Conservation (phyloP, 2,329 filamentous ascomycete genomes). For the Dactylonectria macrodidyma region DNA sequence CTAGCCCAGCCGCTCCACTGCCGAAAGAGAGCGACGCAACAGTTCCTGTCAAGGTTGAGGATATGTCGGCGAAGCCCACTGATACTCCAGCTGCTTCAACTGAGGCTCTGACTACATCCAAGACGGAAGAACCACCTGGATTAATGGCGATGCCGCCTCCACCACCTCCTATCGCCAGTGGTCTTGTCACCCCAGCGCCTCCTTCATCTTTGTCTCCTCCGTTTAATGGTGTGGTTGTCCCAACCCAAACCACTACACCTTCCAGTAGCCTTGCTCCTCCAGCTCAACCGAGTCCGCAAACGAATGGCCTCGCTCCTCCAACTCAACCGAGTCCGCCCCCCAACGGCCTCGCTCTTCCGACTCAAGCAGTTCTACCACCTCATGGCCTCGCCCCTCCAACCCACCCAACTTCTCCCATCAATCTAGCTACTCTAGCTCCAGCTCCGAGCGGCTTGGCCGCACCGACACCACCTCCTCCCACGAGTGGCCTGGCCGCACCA, state of each 20-base stretch:
- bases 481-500: conserved; percentile 25
- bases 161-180: conserved; percentile 30
- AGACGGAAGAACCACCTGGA: conserved; percentile 31
- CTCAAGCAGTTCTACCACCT: conserved; percentile 12
- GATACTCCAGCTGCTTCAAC: conserved; percentile 9
- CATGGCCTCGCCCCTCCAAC: conserved; percentile 29
- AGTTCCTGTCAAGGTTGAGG: conserved; percentile 20
- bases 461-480: conserved; percentile 20
- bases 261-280: too few species aligned
- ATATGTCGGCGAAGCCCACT: conserved; percentile 19
- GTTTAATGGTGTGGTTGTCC: conserved; percentile 1
- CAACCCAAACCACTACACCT: too few species aligned
- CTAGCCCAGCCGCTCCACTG: conserved; percentile 4
- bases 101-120: conserved; percentile 16
- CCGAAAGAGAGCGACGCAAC: conserved; percentile 13
- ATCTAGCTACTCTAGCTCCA: conserved; percentile 28
- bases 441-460: conserved; percentile 32
- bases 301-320: conserved; percentile 27
- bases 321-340: conserved; percentile 20
- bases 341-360: conserved; percentile 20
- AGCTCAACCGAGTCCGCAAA: too few species aligned
- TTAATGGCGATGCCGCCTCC: conserved; percentile 42
- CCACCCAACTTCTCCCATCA: conserved; percentile 2
- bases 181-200: conserved; percentile 42
- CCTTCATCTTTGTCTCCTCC: conserved; percentile 22